Evolutionary conservation across 768 basidiomycete species (phyloP).

Genomic region (Termitomyces sp.): DNA sequence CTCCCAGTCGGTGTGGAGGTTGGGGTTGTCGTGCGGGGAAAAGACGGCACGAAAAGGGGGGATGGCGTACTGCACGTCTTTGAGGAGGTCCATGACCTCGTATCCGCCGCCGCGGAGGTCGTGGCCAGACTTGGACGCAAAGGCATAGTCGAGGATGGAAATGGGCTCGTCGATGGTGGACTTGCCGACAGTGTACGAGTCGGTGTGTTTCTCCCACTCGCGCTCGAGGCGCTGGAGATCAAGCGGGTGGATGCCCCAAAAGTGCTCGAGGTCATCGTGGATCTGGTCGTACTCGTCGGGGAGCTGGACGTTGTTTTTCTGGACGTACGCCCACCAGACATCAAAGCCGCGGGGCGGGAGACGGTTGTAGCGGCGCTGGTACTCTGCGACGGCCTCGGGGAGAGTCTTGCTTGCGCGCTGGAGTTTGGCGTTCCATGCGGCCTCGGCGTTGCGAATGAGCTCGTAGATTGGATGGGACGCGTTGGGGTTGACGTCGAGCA

Average conservation of each 20-base stretch:
- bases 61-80: conserved; percentile 31
- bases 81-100: conserved; percentile 31
- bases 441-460: conserved; percentile 68
- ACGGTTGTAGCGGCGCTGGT: conserved; percentile 65
- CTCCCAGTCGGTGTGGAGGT: conserved; percentile 29
- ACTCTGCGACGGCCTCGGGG: conserved; percentile 71
- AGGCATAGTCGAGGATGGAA: conserved; percentile 22
- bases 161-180: conserved; percentile 17
- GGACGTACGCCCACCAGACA: conserved; percentile 60
- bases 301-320: conserved; percentile 61
- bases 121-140: conserved; percentile 1
- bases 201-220: conserved; percentile 29
- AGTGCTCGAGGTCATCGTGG: conserved; percentile 68
- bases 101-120: conserved; percentile 22
- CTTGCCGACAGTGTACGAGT: conserved; percentile 36
- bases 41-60: conserved; percentile 47
- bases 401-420: conserved; percentile 68
- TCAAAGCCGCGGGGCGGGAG: conserved; percentile 83
- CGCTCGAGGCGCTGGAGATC: conserved; percentile 28
- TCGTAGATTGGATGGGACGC: conserved; percentile 71
- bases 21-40: conserved; percentile 43
- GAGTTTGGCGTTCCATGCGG: conserved; percentile 57
- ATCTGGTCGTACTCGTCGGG: conserved; percentile 84
- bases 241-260: conserved; percentile 54
- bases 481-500: conserved; percentile 32